Evolutionary conservation across 176 grass and related monocot genomes (phyloP).

Genomic region (Calamus simplicifolius): DNA sequence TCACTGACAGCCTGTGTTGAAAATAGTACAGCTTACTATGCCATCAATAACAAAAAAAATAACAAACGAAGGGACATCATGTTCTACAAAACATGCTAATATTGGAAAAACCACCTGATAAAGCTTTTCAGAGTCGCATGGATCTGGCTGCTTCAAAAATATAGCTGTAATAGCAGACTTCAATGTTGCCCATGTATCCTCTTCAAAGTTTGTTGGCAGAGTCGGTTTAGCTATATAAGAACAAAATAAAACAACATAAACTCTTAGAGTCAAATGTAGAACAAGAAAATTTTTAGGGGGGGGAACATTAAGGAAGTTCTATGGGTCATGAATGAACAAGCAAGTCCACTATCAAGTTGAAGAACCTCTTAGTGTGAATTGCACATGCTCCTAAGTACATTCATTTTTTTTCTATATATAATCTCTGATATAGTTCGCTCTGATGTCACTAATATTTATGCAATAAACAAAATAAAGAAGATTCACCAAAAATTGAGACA

Average conservation of each 20-base stretch:
- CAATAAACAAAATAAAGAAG: too few species aligned
- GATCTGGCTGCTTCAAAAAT: conserved; percentile 84
- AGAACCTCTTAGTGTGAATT: too few species aligned
- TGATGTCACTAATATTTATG: too few species aligned
- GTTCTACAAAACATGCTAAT: not conserved
- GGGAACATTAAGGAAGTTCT: too few species aligned
- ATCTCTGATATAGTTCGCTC: too few species aligned
- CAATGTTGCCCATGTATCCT: conserved; percentile 83
- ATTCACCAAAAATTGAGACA: too few species aligned
- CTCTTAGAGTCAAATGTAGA: not conserved
- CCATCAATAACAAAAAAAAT: not conserved
- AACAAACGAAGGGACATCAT: conserved; percentile 1
- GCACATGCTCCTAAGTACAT: too few species aligned
- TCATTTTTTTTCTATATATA: too few species aligned
- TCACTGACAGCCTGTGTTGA: conserved; percentile 63
- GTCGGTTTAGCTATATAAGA: conserved; percentile 65
- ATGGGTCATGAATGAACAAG: too few species aligned
- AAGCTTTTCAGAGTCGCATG: conserved; percentile 86
- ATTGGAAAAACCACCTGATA: conserved; percentile 66
- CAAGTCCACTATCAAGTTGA: too few species aligned
- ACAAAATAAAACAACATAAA: conserved; percentile 21
- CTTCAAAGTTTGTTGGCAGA: conserved; percentile 84
- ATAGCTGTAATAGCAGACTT: conserved; percentile 92
- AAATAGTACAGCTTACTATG: too few species aligned
- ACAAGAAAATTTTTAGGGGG: too few species aligned